phyloP scores from a whole-genome alignment of 202 grass and related monocot species.

The Cymbopogon flexuosus region DNA sequence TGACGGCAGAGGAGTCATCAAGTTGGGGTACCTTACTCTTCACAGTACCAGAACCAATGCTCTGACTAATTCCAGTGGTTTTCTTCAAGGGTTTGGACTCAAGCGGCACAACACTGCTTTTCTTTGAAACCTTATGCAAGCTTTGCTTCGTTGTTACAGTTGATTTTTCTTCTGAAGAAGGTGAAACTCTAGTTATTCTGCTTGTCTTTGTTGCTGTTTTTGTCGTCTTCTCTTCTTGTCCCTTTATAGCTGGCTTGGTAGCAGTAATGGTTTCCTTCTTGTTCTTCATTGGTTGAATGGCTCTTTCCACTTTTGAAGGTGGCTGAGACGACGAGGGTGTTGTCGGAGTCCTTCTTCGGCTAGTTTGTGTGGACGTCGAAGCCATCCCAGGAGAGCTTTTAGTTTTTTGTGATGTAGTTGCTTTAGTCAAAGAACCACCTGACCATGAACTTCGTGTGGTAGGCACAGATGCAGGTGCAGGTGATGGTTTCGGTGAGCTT shows the following conservation, averaged over 20 bases:
- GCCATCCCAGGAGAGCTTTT: constrained; percentile 45
- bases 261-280: constrained; percentile 43
- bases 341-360: constrained; percentile 41
- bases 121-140: constrained; percentile 80
- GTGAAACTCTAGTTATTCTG: constrained; percentile 49
- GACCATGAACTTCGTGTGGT: constrained; percentile 62
- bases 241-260: constrained; percentile 50
- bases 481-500: constrained; percentile 64
- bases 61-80: constrained; percentile 39
- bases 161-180: constrained; percentile 56
- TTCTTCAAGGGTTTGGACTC: constrained; percentile 88
- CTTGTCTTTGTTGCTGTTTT: constrained; percentile 46
- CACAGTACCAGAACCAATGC: constrained; percentile 34
- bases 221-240: constrained; percentile 60
- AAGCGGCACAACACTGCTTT: constrained; percentile 90
- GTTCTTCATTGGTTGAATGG: constrained; percentile 42
- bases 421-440: constrained; percentile 61
- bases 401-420: constrained; percentile 57
- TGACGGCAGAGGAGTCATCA: constrained; percentile 26
- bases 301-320: constrained; percentile 58
- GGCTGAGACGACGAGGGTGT: constrained; percentile 38
- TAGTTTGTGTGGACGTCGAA: constrained; percentile 61
- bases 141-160: constrained; percentile 45
- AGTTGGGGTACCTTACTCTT: constrained; percentile 49
- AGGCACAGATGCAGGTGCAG: constrained; percentile 46